Evolutionary conservation across 306 rosid genomes (phyloP).

Genomic region (Arachis hypogaea): DNA sequence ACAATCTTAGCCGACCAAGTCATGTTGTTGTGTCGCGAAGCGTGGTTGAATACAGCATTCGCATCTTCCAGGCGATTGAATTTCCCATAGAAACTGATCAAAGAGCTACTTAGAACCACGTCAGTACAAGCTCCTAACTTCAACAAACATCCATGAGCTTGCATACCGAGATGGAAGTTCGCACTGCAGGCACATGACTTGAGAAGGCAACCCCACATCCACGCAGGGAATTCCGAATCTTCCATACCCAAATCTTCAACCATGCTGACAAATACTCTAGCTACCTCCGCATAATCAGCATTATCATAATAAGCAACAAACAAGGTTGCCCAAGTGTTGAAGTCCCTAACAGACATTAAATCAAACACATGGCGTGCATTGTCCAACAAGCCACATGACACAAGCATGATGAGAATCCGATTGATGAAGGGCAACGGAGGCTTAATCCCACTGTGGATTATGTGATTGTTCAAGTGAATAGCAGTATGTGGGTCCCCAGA

Average conservation of each 20-base stretch:
- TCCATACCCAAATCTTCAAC: slow-evolving; percentile 34
- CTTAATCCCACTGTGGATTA: slow-evolving; percentile 35
- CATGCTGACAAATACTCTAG: slow-evolving; percentile 41
- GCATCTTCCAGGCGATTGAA: slow-evolving; percentile 53
- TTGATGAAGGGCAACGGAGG: slow-evolving; percentile 42
- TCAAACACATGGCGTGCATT: slow-evolving; percentile 48
- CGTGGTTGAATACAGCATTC: slow-evolving; percentile 43
- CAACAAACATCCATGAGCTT: slow-evolving; percentile 52
- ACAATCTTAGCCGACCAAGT: slow-evolving; percentile 63
- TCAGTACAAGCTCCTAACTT: slow-evolving; percentile 47
- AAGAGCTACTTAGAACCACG: slow-evolving; percentile 47
- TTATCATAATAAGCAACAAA: slow-evolving; percentile 43
- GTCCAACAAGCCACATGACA: slow-evolving; percentile 44
- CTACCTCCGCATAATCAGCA: slow-evolving; percentile 38
- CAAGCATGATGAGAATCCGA: slow-evolving; percentile 53
- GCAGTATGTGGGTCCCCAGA: slow-evolving; percentile 48
- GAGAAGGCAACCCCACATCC: slow-evolving; percentile 57
- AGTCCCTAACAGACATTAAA: slow-evolving; percentile 38
- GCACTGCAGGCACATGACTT: slow-evolving; percentile 47
- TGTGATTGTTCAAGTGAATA: slow-evolving; percentile 42
- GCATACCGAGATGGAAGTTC: slow-evolving; percentile 56
- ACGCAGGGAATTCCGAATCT: slow-evolving; percentile 41
- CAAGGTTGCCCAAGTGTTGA: slow-evolving; percentile 63
- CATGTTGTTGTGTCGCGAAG: slow-evolving; percentile 39
- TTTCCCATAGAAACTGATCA: slow-evolving; percentile 59